Base-by-base conservation (phyloP, 2,329 filamentous ascomycete genomes). In the Colletotrichum tanaceti region DNA sequence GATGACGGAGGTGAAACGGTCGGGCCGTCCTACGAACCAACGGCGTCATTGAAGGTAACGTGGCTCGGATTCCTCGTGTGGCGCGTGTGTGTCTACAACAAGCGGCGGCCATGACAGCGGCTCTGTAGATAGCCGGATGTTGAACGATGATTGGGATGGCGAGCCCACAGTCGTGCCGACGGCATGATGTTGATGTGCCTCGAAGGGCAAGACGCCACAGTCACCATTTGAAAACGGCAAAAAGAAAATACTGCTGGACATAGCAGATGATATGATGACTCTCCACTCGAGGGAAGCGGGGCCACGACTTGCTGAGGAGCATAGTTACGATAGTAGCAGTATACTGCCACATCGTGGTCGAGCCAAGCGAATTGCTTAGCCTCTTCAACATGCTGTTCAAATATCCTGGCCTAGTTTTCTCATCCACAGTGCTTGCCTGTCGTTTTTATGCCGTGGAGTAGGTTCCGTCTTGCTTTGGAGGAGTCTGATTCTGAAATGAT, bases 321-420 rank as follows among this genome's bases (percentile, higher is more conserved):
- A 55, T 65, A 55, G 50, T 41, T 46, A 68, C 24, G 62, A 57
- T 68, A 68, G 49, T 47, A 68, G 61, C 57, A 50, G 61, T 61
- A 50, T 24, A 65, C 38, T 35, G 14, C 16, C 39, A 24, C 55
- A 24, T 46, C 43, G 49, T 57, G 55, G 50, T 38, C 53, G 58
- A 18, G 44, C 22, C 58, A 28, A 43, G 44, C 32, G 24, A 41
- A 7, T 47, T 24, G 35, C 9, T 10, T 20, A 7, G 44, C 16
- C 11, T 39, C 32, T 18, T 47, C 13, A 18, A 49, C 13, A 24
- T 10, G 14, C 32, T 32, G 13, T 43, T 28, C 7, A 9, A 22
- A 4, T 54, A 39, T 22, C n/a, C 32, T 10, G n/a, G 2, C 7
- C 35, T 38, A 5, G n/a, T 53, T 20, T 13, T 24, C 41, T 1